Conservation (phyloP, 2,329 filamentous ascomycete genomes). For the Trichoderma guizhouense region DNA sequence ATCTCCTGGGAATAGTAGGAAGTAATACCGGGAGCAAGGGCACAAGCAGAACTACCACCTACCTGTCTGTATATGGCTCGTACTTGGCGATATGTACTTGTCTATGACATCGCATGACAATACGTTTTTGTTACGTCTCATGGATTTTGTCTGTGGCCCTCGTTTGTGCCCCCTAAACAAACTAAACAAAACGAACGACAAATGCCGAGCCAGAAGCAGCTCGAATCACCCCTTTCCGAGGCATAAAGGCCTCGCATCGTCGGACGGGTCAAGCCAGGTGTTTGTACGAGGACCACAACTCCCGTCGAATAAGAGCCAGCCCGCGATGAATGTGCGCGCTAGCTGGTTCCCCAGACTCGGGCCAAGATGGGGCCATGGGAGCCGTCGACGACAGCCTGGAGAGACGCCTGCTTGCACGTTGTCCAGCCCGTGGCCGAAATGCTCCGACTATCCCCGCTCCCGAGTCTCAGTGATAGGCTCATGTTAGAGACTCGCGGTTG, state of each 20-base stretch:
- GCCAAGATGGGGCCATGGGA: constrained; percentile 11
- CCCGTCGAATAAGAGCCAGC: constrained; percentile 19
- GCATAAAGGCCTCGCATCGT: not conserved
- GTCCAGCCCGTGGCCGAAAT: constrained; percentile 25
- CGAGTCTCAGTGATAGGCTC: not conserved
- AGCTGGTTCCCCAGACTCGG: constrained; percentile 16
- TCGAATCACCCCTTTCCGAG: not conserved
- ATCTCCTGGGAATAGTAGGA: not conserved
- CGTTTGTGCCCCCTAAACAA: not conserved
- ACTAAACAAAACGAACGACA: not conserved
- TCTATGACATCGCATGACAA: not conserved
- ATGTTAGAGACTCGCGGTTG: not conserved
- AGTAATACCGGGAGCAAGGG: not conserved
- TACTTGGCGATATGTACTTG: not conserved
- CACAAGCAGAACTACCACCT: not conserved
- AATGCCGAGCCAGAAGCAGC: not conserved
- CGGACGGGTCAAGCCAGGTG: not conserved
- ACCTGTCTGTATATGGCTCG: not conserved
- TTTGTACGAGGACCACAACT: not conserved
- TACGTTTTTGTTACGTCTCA: not conserved
- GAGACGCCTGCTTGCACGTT: constrained; percentile 24
- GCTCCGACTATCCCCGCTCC: constrained; percentile 21
- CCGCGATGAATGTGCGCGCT: constrained; percentile 19
- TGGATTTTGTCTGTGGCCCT: not conserved
- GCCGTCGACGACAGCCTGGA: constrained; percentile 12